These are phyloP conservation scores for Xylaria arbuscula DNA, from an alignment of 2,329 filamentous ascomycete species.

Conservation along the genomic window DNA sequence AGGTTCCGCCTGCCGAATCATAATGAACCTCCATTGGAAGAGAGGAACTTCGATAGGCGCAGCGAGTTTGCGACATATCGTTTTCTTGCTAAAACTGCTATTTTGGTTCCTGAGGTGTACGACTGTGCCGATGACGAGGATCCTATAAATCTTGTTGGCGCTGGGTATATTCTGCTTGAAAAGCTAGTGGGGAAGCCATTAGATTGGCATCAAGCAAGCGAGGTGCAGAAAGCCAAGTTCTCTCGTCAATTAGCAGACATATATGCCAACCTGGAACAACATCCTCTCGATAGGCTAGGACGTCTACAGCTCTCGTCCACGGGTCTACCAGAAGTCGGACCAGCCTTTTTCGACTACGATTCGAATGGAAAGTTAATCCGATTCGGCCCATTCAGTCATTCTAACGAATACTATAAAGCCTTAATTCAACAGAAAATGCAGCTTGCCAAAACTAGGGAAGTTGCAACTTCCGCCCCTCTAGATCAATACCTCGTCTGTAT, in stretches of 20 bases:
- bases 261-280: conserved; percentile 28
- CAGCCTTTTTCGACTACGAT: conserved; percentile 36
- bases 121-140: conserved; percentile 36
- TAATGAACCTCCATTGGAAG: conserved; percentile 30
- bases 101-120: conserved; percentile 34
- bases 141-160: conserved; percentile 33
- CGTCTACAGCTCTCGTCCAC: conserved; percentile 34
- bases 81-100: conserved; percentile 31
- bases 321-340: conserved; percentile 29
- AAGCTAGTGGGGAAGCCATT: conserved; percentile 35
- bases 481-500: conserved; percentile 34
- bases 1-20: conserved; percentile 36
- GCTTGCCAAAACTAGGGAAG: conserved; percentile 25
- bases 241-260: conserved; percentile 34
- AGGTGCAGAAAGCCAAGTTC: conserved; percentile 30
- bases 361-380: conserved; percentile 35
- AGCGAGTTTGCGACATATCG: conserved; percentile 37
- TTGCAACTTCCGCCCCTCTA: conserved; percentile 31
- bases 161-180: conserved; percentile 36
- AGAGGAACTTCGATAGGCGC: conserved; percentile 36
- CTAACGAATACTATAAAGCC: conserved; percentile 33
- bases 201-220: conserved; percentile 31
- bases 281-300: conserved; percentile 30
- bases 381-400: conserved; percentile 33
- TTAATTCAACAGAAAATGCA: conserved; percentile 33